phyloP scores from a whole-genome alignment of 305 asterid genomes.

The Solanum hybrid region DNA sequence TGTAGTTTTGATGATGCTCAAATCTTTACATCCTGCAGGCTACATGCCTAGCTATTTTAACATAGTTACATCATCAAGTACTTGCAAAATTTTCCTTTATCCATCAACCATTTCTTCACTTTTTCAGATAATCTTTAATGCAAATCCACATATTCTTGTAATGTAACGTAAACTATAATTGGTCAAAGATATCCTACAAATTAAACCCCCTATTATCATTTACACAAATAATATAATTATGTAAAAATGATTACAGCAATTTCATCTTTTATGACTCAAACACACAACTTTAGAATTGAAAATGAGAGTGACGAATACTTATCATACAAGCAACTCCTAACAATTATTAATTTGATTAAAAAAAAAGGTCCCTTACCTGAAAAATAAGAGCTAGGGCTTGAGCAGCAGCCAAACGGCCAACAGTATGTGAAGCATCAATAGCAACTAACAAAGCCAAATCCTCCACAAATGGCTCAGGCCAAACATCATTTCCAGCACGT shows the following conservation, averaged over 20 bases:
- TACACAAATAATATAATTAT: neutral
- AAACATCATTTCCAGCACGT: conserved; percentile 26
- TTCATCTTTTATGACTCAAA: neutral
- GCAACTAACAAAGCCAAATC: conserved; percentile 32
- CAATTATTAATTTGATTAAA: neutral
- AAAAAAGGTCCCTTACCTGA: conserved; percentile 15
- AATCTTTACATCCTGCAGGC: neutral
- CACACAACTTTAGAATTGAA: neutral
- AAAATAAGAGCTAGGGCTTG: conserved; percentile 30
- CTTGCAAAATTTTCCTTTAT: neutral
- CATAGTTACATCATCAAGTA: neutral
- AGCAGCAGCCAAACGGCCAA: conserved; percentile 44
- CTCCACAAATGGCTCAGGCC: conserved; percentile 51
- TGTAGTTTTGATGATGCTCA: neutral
- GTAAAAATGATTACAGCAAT: neutral
- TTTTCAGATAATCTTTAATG: conserved; percentile 1
- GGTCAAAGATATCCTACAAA: conserved; percentile 1
- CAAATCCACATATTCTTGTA: neutral
- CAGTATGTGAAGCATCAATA: conserved; percentile 21
- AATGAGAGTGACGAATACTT: neutral
- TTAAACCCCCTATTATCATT: neutral
- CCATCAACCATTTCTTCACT: neutral
- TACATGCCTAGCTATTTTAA: neutral
- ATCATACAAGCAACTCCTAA: neutral
- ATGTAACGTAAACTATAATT: neutral